Percentiles rank a stretch among this genome's conserved stretches.
Evolutionary conservation across 257 asterid species (phyloP).

Genomic region (Solanum megistacrolobum): DNA sequence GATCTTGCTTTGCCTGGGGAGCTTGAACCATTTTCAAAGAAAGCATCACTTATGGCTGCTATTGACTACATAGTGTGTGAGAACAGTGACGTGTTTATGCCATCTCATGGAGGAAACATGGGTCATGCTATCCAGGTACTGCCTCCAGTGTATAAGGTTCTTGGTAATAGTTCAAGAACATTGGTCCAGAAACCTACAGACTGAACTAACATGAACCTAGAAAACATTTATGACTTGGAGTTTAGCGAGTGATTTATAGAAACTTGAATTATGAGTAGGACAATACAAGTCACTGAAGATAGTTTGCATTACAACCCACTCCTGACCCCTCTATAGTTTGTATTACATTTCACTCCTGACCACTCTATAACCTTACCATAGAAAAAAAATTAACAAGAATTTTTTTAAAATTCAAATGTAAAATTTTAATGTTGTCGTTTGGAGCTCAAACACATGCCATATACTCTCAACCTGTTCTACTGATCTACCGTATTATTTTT

Average conservation of each 20-base stretch:
- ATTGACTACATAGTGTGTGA: constrained; percentile 73
- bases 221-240: not conserved
- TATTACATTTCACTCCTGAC: not conserved
- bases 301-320: not conserved
- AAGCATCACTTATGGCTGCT: constrained; percentile 77
- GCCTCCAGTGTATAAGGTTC: not conserved
- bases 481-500: not conserved
- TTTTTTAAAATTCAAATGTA: not conserved
- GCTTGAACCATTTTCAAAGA: constrained; percentile 63
- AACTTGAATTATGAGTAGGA: not conserved
- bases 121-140: constrained; percentile 88
- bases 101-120: constrained; percentile 97
- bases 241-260: not conserved
- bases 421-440: not conserved
- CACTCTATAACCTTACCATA: not conserved
- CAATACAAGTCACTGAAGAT: not conserved
- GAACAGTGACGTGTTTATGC: constrained; percentile 86
- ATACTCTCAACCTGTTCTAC: not conserved
- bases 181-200: not conserved
- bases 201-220: not conserved
- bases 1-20: constrained; percentile 72
- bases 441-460: not conserved
- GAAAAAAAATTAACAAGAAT: not conserved
- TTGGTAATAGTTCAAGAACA: not conserved
- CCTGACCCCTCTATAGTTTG: not conserved